Conservation (phyloP, 805 yeast genomes). For the Zygosaccharomyces bisporus region DNA sequence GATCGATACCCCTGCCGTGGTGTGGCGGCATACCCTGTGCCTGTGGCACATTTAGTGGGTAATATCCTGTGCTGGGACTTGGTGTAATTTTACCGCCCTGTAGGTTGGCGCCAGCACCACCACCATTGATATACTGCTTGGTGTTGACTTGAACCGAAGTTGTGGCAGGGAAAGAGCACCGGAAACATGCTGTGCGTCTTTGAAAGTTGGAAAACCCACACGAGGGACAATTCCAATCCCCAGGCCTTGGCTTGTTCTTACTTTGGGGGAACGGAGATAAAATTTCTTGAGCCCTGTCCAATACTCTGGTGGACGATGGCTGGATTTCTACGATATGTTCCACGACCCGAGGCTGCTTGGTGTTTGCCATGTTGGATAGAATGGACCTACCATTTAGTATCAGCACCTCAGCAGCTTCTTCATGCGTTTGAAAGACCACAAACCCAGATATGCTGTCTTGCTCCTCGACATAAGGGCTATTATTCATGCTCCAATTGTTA, state of each 20-base stretch:
- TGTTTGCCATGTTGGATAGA: slow-evolving; percentile 35
- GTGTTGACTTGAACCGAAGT: slow-evolving; percentile 57
- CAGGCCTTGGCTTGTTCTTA: slow-evolving; percentile 89
- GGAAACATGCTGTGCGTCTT: slow-evolving; percentile 87
- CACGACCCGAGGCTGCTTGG: slow-evolving; percentile 36
- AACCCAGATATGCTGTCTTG: slow-evolving; percentile 65
- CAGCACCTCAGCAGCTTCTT: slow-evolving; percentile 76
- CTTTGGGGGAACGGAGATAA: slow-evolving; percentile 80
- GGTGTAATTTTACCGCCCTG: slow-evolving; percentile 9
- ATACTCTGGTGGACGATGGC: slow-evolving; percentile 73
- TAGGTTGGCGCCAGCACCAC: slow-evolving; percentile 16
- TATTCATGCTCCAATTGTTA: slow-evolving; percentile 27
- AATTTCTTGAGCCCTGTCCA: slow-evolving; percentile 79
- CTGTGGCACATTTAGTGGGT: slow-evolving; percentile 6
- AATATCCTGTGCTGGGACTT: slow-evolving; percentile 8
- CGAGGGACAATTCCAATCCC: slow-evolving; percentile 97
- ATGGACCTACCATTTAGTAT: slow-evolving; percentile 69
- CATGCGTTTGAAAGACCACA: slow-evolving; percentile 79
- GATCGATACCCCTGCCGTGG: slow-evolving; percentile 18
- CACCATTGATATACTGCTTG: slow-evolving; percentile 18
- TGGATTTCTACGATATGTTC: slow-evolving; percentile 80
- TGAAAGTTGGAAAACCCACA: slow-evolving; percentile 95
- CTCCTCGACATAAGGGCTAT: slow-evolving; percentile 40
- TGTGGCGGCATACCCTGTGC: not conserved
- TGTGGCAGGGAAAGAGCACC: slow-evolving; percentile 85